Base-by-base conservation (phyloP, 139 green algal species). In the Micromonas pusilla region DNA sequence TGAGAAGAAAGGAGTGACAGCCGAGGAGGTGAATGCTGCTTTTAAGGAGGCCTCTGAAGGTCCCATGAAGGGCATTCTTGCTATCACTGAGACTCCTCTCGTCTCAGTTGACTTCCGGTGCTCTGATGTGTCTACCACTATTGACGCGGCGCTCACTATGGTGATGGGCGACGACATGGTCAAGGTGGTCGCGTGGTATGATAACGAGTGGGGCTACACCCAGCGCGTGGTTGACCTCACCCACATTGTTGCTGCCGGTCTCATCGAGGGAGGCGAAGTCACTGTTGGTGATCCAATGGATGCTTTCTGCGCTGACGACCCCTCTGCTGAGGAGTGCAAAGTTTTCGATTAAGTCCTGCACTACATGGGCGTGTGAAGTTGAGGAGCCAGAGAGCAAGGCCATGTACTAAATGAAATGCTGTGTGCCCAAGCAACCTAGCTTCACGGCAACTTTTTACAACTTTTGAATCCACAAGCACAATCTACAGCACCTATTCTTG, bases 151-250 rank as follows among this genome's bases (percentile, higher is more conserved):
- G 66, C 90, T 99, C 60, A 99, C 96, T 81, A 99, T 98, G 94
- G 96, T 99, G 53, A 98, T 98, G 93, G 93, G 93, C 70, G 92
- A 97, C 73, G 92, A 98, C 89, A 96, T 97, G 92, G 92, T 98
- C 81, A 98, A 97, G 90, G 88, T 97, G 33, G 89, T 96, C 33
- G 91, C 92, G 60, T 97, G 91, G 92, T 97, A 97, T 82, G 93
- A 97, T 87, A 97, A 97, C 87, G 93, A 97, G 90, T 97, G 92
- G 90, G 88, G 87, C 74, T 85, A 83, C 79, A 83, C 71, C 84
- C 92, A 98, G 88, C 89, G 94, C 53, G 93, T 98, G 66, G 92
- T 99, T 0, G 94, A 99, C 87, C 87, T 99, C 72, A 90, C 94
- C 30, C 92, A 97, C 88, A 63, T 97, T 66, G 76, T 85, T 6